Evolutionary conservation across 1,139 yeast species (phyloP), one percentile per base, ranked within the genome.

Genomic region (Lodderomyces metapsilosis): DNA sequence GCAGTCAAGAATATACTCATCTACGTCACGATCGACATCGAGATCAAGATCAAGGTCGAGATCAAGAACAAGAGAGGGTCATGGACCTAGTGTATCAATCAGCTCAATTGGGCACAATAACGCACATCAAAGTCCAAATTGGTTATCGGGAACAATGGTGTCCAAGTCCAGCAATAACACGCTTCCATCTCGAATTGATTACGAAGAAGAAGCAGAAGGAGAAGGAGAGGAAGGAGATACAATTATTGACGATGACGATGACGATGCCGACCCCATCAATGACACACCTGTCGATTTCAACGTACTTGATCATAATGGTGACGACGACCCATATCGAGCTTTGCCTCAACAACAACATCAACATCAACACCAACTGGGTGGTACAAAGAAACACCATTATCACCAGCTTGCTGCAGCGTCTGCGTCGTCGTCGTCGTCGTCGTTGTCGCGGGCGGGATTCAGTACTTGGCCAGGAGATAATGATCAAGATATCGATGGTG

Each of bases 281-380:
- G 76, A 69, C 43, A 52, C 71, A 9, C 74, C 75, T 10, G 72
- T 68, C 38, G 76, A 71, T 45, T 67, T 67, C 42, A 51, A 63
- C 3, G 63, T 66, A n/a, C n/a, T n/a, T n/a, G n/a, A n/a, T n/a
- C n/a, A n/a, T n/a, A n/a, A n/a, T n/a, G n/a, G n/a, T n/a, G n/a
- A n/a, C n/a, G n/a, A n/a, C n/a, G n/a, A n/a, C n/a, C n/a, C n/a
- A n/a, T n/a, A n/a, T n/a, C n/a, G n/a, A n/a, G n/a, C n/a, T n/a
- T n/a, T n/a, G n/a, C n/a, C n/a, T n/a, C n/a, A n/a, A n/a, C n/a
- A n/a, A n/a, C n/a, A n/a, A n/a, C n/a, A n/a, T n/a, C n/a, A n/a
- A n/a, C n/a, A n/a, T n/a, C n/a, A n/a, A n/a, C n/a, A 25, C 15
- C 30, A 9, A 6, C n/a, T n/a, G 5, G 8, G n/a, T 8, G n/a